These are phyloP conservation scores for Cochlearia excelsa DNA, from an alignment of 345 rosid genomes.

Conservation along the genomic window DNA sequence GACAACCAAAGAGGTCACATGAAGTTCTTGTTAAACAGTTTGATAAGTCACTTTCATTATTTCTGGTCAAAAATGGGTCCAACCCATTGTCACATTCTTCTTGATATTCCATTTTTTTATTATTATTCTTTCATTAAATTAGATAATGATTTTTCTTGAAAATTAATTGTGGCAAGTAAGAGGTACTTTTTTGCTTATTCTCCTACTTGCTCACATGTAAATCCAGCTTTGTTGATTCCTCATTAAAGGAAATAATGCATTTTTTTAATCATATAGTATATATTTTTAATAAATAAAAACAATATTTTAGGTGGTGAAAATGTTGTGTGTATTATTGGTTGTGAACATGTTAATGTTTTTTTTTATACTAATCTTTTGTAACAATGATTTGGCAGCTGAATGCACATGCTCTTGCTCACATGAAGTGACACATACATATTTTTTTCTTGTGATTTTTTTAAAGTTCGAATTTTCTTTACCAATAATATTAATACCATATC, in stretches of 20 bases:
- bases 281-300: no score
- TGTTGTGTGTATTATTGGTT: neutral
- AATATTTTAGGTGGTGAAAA: neutral
- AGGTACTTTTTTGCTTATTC: slow-evolving; percentile 11
- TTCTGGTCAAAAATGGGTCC: slow-evolving; percentile 29
- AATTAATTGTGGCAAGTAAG: neutral
- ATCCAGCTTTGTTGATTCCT: neutral
- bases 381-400: neutral
- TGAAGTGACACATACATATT: slow-evolving; percentile 3
- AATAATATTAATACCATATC: no score
- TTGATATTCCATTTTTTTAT: neutral
- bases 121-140: no score
- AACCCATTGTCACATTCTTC: slow-evolving; percentile 4
- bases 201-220: neutral
- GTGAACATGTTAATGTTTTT: no score
- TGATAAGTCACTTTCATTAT: slow-evolving; percentile 21
- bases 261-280: neutral
- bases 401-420: slow-evolving; percentile 33
- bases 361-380: neutral
- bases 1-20: slow-evolving; percentile 27
- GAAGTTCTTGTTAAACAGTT: slow-evolving; percentile 22
- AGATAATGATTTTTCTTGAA: no score
- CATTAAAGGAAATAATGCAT: slow-evolving; percentile 25
- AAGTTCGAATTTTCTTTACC: no score
- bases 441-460: no score